Evolutionary conservation across 345 rosid species (phyloP), one percentile per base, ranked within the genome.

Genomic region (Salix udensis): DNA sequence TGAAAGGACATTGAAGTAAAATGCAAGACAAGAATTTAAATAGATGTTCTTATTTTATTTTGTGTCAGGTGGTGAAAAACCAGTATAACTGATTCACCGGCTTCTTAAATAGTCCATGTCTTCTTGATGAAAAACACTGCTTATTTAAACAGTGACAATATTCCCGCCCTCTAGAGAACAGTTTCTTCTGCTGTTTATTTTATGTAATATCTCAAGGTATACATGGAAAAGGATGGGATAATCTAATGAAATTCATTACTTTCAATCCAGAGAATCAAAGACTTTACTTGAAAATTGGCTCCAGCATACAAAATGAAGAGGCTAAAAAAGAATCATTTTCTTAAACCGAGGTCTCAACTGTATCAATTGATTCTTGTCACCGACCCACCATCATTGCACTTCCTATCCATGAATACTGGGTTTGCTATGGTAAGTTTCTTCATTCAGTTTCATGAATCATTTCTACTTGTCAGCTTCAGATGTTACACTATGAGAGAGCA

Each of bases 121-220:
- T 65, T 64, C 60, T 52, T 71, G n/a, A 71, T 42, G 14, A 16
- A 71, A 7, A 36, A 5, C 37, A 36, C 7, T 36, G 37, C 37
- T 37, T 70, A 44, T 19, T 65, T 4, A 24, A 10, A 44, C 18
- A 6, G 16, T 26, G 40, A 23, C 52, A 46, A 14, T 15, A 52
- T 53, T 50, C 40, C 16, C 55, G 23, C 55, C 39, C 39, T 71
- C 28, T 50, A 15, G 4, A 46, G 42, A 70, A 15, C 14, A 70
- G 40, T 16, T 28, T 70, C 39, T 68, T 26, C 44, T 15, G 1
- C 58, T 12, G 18, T 30, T 28, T 71, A 14, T 4, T 23, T 53
- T 71, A 53, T 71, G 48, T 53, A 31, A 71, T 4, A 71, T 52
- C 74, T 16, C 34, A 52, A 52, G 28, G 73, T 34, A 71, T 31